These are phyloP conservation scores for Epichloe gansuensis DNA, from an alignment of 2,329 filamentous ascomycete genomes.

Conservation along the genomic window DNA sequence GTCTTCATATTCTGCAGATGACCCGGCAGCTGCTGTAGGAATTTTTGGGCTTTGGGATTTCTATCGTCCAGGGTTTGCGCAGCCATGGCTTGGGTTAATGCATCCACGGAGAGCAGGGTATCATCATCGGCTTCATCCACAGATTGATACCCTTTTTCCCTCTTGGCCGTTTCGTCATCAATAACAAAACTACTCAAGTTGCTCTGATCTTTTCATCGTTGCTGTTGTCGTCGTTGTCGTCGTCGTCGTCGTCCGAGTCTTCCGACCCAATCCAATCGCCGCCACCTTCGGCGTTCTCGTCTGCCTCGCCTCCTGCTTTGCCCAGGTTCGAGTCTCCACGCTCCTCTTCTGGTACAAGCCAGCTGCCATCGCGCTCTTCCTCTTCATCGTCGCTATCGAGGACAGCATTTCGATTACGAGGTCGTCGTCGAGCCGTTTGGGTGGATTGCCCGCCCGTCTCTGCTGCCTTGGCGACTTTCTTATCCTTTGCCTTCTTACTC, in stretches of 20 bases:
- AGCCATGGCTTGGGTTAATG: conserved; percentile 25
- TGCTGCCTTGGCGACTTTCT: conserved; percentile 9
- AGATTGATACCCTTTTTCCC: conserved; percentile 18
- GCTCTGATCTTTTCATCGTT: conserved; percentile 26
- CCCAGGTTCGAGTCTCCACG: conserved; percentile 50
- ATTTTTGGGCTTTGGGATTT: neutral
- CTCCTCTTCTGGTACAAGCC: conserved; percentile 64
- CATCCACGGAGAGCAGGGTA: conserved; percentile 23
- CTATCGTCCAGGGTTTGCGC: conserved; percentile 23
- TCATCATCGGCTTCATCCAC: conserved; percentile 17
- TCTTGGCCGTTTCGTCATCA: conserved; percentile 33
- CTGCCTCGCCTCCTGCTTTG: conserved; percentile 71
- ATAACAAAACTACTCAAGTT: conserved; percentile 44
- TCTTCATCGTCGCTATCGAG: conserved; percentile 58
- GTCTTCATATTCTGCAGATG: conserved; percentile 22
- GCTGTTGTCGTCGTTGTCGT: conserved; percentile 34
- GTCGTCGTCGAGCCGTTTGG: conserved; percentile 17
- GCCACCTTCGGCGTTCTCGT: conserved; percentile 78
- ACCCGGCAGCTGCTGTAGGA: conserved; percentile 14
- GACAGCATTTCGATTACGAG: conserved; percentile 43
- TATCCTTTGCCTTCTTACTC: conserved; percentile 22
- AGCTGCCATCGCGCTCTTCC: conserved; percentile 61
- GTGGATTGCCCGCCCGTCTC: conserved; percentile 12
- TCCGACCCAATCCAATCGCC: conserved; percentile 67
- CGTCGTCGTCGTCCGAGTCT: conserved; percentile 49